Base-by-base conservation (phyloP, 2,329 filamentous ascomycete genomes). In the Curvularia lunata region DNA sequence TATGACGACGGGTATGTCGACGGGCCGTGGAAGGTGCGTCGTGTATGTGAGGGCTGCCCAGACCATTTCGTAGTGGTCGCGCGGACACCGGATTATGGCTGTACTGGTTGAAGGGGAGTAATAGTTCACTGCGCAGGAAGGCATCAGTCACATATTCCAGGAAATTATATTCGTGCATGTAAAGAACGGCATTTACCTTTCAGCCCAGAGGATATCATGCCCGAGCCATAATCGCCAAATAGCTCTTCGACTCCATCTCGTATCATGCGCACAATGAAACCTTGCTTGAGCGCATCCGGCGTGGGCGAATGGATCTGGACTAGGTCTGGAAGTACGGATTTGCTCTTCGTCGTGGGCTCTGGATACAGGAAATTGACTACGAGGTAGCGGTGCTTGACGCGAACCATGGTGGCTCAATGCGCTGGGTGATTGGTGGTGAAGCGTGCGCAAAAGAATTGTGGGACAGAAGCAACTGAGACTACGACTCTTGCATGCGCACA, bases 361-460 rank as follows among this genome's bases (percentile, higher is more conserved):
- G 93, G 92, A 71, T 97, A 97, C 46, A 98, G 83, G 65, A 98
- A 92, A 74, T 96, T 91, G 61, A 98, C 86, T n/a, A 98, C 87
- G 18, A 99, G 85, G 77, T 99, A 99, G 70, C 95, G 89, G 78
- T 97, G 90, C 79, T 99, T 99, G 67, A 98, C 86, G 73, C 95
- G 91, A 59, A 99, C 95, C 95, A 99, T 97, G 41, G 9, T 52
- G 48, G 16, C 48, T 32, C 34, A 27, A 50, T 48, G n/a, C 47
- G 47, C n/a, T 40, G 47, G 21, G 25, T 21, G 25, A 10, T 3
- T 42, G 13, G 41, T 16, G 43, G 51, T 41, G 46, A 40, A 45
- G 23, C n/a, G 18, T 19, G n/a, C 4, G 37, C 9, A 51, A 23
- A 48, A 30, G 28, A 25, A 28, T 16, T n/a, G n/a, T 27, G 47